Evolutionary conservation across 352 stramenopile species (phyloP).

Genomic region (Aphanomyces cochlioides): DNA sequence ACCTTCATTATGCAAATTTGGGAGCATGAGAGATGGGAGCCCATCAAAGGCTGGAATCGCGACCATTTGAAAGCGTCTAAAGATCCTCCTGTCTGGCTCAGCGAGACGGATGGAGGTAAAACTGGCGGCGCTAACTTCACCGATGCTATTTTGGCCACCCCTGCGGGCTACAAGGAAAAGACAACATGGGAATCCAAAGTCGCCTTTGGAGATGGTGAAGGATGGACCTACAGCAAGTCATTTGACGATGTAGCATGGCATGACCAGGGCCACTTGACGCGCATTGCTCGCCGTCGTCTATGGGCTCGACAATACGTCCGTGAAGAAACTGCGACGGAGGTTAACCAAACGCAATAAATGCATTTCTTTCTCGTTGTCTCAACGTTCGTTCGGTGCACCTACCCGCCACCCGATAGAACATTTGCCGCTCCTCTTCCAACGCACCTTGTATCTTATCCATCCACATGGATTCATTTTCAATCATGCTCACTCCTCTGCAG

Average conservation of each 20-base stretch:
- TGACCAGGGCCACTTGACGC: background rate
- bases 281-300: background rate
- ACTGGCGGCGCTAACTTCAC: conserved; percentile 9
- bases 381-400: too few species aligned
- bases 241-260: conserved; percentile 12
- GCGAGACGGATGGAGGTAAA: background rate
- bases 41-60: conserved; percentile 9
- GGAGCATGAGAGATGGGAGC: conserved; percentile 19
- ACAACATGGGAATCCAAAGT: conserved; percentile 8
- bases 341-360: too few species aligned
- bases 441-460: background rate
- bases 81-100: conserved; percentile 11
- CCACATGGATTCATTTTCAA: background rate
- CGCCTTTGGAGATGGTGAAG: background rate
- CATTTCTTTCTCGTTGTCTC: too few species aligned
- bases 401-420: too few species aligned
- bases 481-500: background rate
- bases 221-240: conserved; percentile 1
- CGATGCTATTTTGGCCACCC: background rate
- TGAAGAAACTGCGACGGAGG: background rate
- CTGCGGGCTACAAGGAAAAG: conserved; percentile 4
- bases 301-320: conserved; percentile 11
- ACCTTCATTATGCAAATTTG: conserved; percentile 11
- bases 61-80: conserved; percentile 3
- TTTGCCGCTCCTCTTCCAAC: too few species aligned